Evolutionary conservation across 768 basidiomycete genomes (phyloP).

Genomic region (Tricholoma saponaceum): DNA sequence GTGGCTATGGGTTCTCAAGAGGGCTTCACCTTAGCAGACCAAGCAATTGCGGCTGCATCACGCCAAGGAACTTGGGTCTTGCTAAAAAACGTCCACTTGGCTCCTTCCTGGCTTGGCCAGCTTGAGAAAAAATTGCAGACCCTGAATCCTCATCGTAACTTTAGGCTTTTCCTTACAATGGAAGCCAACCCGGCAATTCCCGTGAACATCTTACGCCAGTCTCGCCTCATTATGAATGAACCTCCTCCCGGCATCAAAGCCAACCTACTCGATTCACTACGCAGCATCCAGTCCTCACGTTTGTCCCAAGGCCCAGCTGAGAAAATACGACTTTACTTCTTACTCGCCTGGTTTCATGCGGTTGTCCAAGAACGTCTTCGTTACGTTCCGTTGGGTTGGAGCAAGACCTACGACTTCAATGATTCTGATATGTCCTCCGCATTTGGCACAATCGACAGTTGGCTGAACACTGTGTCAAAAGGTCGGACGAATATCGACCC

Average conservation of each 20-base stretch:
- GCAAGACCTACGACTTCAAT: constrained; percentile 97
- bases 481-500: constrained; percentile 93
- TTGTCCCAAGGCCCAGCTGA: constrained; percentile 87
- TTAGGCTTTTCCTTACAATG: constrained; percentile 98
- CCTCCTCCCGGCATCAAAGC: constrained; percentile 97
- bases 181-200: constrained; percentile 94
- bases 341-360: constrained; percentile 99
- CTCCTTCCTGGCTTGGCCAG: constrained; percentile 92
- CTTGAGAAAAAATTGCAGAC: constrained; percentile 96
- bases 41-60: constrained; percentile 90
- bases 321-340: constrained; percentile 90
- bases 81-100: constrained; percentile 95
- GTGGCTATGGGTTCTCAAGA: constrained; percentile 99
- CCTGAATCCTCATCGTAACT: constrained; percentile 81
- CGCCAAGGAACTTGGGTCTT: constrained; percentile 95
- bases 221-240: constrained; percentile 97
- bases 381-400: constrained; percentile 96
- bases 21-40: constrained; percentile 94
- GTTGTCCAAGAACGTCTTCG: constrained; percentile 95
- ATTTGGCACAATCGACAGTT: constrained; percentile 86
- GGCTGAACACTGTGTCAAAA: constrained; percentile 77
- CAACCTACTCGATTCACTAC: constrained; percentile 87
- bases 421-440: constrained; percentile 97
- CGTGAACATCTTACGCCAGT: constrained; percentile 94
- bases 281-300: constrained; percentile 64